Evolutionary conservation across 2,329 filamentous ascomycete genomes (phyloP).

Genomic region (Botryotinia narcissicola): DNA sequence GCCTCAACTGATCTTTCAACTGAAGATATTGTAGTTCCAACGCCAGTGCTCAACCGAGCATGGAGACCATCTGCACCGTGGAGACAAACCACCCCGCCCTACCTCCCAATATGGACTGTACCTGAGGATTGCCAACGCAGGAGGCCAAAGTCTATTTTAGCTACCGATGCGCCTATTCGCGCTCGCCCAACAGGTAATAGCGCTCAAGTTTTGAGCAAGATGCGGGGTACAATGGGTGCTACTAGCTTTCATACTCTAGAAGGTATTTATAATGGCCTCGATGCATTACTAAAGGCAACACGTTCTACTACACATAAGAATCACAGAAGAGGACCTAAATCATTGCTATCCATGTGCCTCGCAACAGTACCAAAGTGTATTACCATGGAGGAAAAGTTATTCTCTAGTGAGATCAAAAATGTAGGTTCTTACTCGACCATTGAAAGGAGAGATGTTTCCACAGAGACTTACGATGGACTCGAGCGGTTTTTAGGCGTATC

Average conservation of each 20-base stretch:
- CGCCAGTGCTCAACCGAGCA: conserved; percentile 36
- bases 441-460: conserved; percentile 42
- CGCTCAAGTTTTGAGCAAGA: conserved; percentile 37
- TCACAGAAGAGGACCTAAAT: conserved; percentile 39
- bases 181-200: conserved; percentile 11
- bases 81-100: not conserved
- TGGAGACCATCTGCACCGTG: not conserved
- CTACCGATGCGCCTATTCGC: not conserved
- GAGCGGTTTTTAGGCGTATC: conserved; percentile 44
- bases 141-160: not conserved
- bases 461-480: conserved; percentile 49
- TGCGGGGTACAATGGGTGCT: conserved; percentile 39
- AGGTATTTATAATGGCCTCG: conserved; percentile 46
- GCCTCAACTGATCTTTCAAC: no score
- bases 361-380: conserved; percentile 50
- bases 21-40: conserved; percentile 38
- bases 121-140: not conserved
- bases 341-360: conserved; percentile 50
- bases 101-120: not conserved
- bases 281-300: conserved; percentile 47
- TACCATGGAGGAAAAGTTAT: conserved; percentile 45
- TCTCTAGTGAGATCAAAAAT: conserved; percentile 42
- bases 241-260: conserved; percentile 43
- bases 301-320: conserved; percentile 22
- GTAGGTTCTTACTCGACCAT: conserved; percentile 40